Conservation (phyloP, 306 rosid species). For the Morella rubra region DNA sequence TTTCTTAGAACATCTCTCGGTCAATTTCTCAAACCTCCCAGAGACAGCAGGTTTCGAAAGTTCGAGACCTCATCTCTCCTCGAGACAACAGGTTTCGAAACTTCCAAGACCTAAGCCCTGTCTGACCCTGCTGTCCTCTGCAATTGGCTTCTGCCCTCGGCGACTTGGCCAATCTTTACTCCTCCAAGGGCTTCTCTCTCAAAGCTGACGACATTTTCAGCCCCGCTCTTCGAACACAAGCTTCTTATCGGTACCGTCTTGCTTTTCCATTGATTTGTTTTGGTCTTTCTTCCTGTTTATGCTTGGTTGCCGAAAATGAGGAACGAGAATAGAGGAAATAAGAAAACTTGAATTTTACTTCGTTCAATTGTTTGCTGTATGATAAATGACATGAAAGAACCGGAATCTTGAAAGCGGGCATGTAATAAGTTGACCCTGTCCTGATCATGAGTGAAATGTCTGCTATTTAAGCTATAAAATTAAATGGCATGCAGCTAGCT, state of each 20-base stretch:
- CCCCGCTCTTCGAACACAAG: slow-evolving; percentile 43
- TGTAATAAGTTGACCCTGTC: too few relatives aligned
- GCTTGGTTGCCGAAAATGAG: neutral
- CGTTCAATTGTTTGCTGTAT: neutral
- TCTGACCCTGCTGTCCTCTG: slow-evolving; percentile 21
- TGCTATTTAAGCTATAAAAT: too few relatives aligned
- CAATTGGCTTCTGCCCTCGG: slow-evolving; percentile 61
- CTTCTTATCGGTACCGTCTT: slow-evolving; percentile 19
- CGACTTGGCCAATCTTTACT: slow-evolving; percentile 61
- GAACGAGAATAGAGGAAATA: neutral
- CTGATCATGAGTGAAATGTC: too few relatives aligned
- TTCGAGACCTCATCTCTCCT: too few relatives aligned
- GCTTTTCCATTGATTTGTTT: neutral
- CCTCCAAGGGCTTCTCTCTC: slow-evolving; percentile 63
- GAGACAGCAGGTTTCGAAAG: too few relatives aligned
- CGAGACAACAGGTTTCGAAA: slow-evolving; percentile 45
- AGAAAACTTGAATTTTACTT: neutral
- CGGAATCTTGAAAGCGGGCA: neutral
- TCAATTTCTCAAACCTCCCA: too few relatives aligned
- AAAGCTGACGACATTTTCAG: slow-evolving; percentile 56
- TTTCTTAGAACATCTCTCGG: too few relatives aligned
- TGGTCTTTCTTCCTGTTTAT: neutral
- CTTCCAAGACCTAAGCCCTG: slow-evolving; percentile 35
- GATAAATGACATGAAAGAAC: neutral
- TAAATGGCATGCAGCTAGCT: too few relatives aligned